Conservation (phyloP, 176 grass and related monocot species). For the Musa itinerans region DNA sequence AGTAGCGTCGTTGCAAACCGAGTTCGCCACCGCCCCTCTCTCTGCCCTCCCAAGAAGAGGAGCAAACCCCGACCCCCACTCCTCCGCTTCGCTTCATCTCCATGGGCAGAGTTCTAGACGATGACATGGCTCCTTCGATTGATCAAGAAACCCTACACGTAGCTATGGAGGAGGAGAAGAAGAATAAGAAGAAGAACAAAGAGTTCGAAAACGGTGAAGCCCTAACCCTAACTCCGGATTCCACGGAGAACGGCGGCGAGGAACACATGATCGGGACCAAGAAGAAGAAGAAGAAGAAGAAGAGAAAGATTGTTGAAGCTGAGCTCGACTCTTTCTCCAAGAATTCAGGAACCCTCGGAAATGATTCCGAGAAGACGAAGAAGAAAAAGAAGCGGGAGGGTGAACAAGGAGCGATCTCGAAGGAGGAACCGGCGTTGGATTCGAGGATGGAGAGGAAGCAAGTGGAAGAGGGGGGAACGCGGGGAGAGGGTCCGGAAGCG, state of each 20-base stretch:
- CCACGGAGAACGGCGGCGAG: not conserved
- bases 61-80: not conserved
- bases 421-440: not conserved
- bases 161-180: conserved; percentile 11
- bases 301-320: conserved; percentile 32
- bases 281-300: conserved; percentile 47
- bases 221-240: not conserved
- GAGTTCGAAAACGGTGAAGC: not conserved
- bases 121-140: too few species aligned
- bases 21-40: too few species aligned
- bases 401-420: not conserved
- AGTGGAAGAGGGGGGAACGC: not conserved
- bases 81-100: not conserved
- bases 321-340: conserved; percentile 9
- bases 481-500: not conserved
- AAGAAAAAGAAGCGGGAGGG: conserved; percentile 16
- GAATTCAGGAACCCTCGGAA: conserved; percentile 8
- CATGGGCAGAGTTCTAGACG: conserved; percentile 4
- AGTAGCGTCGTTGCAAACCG: too few species aligned
- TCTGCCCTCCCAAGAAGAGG: too few species aligned
- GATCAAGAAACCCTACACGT: not conserved
- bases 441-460: not conserved
- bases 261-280: not conserved
- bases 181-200: not conserved
- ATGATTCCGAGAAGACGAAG: not conserved